Conservation (phyloP, 495 filamentous ascomycete species). For the Neurospora hispaniola region DNA sequence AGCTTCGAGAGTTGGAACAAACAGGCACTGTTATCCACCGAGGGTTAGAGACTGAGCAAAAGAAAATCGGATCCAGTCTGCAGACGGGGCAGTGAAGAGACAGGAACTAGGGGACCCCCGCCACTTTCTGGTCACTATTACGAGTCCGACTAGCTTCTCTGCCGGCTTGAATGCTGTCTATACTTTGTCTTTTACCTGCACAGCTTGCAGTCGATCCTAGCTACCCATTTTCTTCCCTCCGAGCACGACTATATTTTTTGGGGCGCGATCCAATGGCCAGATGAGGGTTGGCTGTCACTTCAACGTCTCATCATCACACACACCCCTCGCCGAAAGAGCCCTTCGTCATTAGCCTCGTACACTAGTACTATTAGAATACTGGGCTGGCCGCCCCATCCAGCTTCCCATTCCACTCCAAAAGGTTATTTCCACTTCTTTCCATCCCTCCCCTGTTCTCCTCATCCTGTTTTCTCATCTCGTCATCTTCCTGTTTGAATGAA, state of each 20-base stretch:
- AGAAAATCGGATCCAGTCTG: slow-evolving; percentile 9
- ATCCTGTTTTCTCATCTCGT: slow-evolving; percentile 1
- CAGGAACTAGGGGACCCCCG: slow-evolving; percentile 22
- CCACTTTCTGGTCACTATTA: slow-evolving; percentile 11
- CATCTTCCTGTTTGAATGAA: slow-evolving; percentile 5
- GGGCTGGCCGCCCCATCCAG: slow-evolving; percentile 44
- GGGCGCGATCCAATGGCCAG: slow-evolving; percentile 26
- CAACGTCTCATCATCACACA: slow-evolving; percentile 38
- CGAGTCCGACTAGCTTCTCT: slow-evolving; percentile 17
- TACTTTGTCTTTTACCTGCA: slow-evolving; percentile 10
- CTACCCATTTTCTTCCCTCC: slow-evolving; percentile 14
- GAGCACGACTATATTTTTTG: slow-evolving; percentile 23
- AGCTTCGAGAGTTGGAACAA: not conserved
- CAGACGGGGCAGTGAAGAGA: slow-evolving; percentile 16
- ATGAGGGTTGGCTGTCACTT: slow-evolving; percentile 39
- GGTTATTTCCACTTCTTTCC: slow-evolving; percentile 37
- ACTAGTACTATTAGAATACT: slow-evolving; percentile 23
- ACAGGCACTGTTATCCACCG: slow-evolving; percentile 8
- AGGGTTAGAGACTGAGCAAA: not conserved
- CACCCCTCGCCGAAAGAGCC: slow-evolving; percentile 32
- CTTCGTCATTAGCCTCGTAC: slow-evolving; percentile 4
- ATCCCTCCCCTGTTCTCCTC: slow-evolving; percentile 11
- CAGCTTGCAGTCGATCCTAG: slow-evolving; percentile 15
- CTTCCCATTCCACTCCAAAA: slow-evolving; percentile 32
- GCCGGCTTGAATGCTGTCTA: slow-evolving; percentile 15